These are phyloP conservation scores for Solanum virginianum DNA, from an alignment of 257 asterid species.

Conservation along the genomic window DNA sequence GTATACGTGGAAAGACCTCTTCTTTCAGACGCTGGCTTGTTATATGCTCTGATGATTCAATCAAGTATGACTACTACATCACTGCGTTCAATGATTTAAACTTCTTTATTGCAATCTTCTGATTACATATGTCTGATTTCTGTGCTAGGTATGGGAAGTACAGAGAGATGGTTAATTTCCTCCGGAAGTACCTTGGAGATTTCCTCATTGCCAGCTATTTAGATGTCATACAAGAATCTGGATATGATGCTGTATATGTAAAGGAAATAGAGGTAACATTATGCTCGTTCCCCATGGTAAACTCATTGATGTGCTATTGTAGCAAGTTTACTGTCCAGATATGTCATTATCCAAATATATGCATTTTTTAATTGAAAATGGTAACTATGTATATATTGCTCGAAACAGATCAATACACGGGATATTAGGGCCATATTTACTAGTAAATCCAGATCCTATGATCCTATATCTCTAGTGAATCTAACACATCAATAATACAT, in stretches of 20 bases:
- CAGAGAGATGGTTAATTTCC: conserved; percentile 57
- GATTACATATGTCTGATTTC: not conserved
- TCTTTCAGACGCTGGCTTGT: conserved; percentile 80
- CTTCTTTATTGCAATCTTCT: not conserved
- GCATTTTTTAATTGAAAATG: not conserved
- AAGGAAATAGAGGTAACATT: conserved; percentile 77
- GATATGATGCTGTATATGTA: conserved; percentile 55
- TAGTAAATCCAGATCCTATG: not conserved
- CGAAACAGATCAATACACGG: not conserved
- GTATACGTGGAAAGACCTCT: conserved; percentile 71
- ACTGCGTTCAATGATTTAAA: not conserved
- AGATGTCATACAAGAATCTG: conserved; percentile 63
- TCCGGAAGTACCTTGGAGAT: conserved; percentile 96
- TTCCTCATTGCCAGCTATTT: conserved; percentile 82
- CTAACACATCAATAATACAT: not conserved
- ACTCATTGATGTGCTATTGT: not conserved
- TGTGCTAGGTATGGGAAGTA: conserved; percentile 60
- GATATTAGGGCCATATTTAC: not conserved
- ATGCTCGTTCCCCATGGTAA: not conserved
- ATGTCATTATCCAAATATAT: not conserved
- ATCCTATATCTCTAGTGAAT: not conserved
- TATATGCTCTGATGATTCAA: conserved; percentile 75
- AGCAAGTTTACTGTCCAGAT: not conserved
- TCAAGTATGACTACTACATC: conserved; percentile 29
- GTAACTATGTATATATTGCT: not conserved